Conservation (phyloP, 176 grass and related monocot genomes). For the Coix lacrymajobi region DNA sequence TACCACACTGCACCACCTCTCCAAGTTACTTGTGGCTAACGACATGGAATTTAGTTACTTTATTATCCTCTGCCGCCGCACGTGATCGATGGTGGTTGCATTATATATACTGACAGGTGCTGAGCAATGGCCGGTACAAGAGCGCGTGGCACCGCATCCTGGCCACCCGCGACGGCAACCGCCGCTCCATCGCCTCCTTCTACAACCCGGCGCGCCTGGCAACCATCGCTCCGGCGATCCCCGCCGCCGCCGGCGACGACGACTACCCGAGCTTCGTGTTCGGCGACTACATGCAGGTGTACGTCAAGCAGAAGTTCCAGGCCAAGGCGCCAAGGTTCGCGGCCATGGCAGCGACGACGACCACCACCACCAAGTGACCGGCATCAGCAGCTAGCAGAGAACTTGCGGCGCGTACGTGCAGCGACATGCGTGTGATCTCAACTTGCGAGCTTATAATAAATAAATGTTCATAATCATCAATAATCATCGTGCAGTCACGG, state of each 20-base stretch:
- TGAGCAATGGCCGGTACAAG: slow-evolving; percentile 82
- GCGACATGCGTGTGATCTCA: neutral
- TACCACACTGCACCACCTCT: neutral
- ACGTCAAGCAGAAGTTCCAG: slow-evolving; percentile 68
- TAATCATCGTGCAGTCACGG: neutral
- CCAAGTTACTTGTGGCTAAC: neutral
- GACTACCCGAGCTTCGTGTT: slow-evolving; percentile 65
- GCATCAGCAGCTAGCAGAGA: too few species aligned
- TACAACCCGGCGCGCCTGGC: slow-evolving; percentile 70
- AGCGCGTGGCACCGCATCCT: slow-evolving; percentile 91
- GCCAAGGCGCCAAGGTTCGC: slow-evolving; percentile 62
- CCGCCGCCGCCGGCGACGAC: neutral
- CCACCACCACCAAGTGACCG: neutral
- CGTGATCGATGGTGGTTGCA: neutral
- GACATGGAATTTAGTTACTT: neutral
- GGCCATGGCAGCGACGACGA: slow-evolving; percentile 1
- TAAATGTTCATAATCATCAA: neutral
- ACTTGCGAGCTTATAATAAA: neutral
- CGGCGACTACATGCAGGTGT: slow-evolving; percentile 90
- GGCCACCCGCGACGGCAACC: slow-evolving; percentile 53
- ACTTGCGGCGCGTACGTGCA: too few species aligned
- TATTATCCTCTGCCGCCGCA: too few species aligned
- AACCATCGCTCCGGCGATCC: slow-evolving; percentile 38
- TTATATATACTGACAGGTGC: slow-evolving; percentile 41
- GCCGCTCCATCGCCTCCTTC: slow-evolving; percentile 81